Base-by-base conservation (phyloP, 2,329 filamentous ascomycete species). In the Helotiales sp. region DNA sequence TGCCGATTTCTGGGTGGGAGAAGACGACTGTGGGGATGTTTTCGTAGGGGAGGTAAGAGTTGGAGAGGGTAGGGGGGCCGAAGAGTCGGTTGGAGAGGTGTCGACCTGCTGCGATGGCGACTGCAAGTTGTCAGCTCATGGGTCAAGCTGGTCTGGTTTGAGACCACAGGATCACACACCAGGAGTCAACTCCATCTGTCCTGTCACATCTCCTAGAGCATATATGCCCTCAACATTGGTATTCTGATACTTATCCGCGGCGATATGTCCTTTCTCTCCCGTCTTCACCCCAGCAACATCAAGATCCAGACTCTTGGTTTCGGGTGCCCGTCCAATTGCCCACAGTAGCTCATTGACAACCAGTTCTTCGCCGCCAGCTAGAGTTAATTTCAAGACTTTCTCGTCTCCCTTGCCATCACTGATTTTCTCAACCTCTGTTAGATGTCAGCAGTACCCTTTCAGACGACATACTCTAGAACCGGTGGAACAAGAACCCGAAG, bases 11-110 rank as follows among this genome's bases (percentile, higher is more conserved):
- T 5, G 93, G 93, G 79, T 96, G 93, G 6, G 93, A 82, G 77
- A 97, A 97, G 69, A 97, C 93, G 50, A 96, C 93, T 0, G 91
- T 94, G 7, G 93, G 93, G 60, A 97, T 87, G 80, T 93, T 92
- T 73, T 78, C 80, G 82, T 97, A 96, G 79, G 89, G 85, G 66
- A 96, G 86, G 77, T 88, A 89, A 10, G 86, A 82, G 30, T 79
- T 76, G 47, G 81, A 79, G 80, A 88, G 89, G 76, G 92, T 83
- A 69, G 87, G 81, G 3, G 86, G 86, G 55, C 92, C 93, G 76
- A 94, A 97, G 22, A 97, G 83, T 59, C 93, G 90, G 77, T 95
- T 90, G 0, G 89, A 86, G 37, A 97, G 88, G 69, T 88, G 88
- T 55, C 93, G 91, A 28, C 93, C 93, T 1, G 93, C 92, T 7